A percentile compares a stretch with the other conserved stretches of the same genome.
Conservation (phyloP, 2,329 filamentous ascomycete genomes). For the Fusarium liriodendri region DNA sequence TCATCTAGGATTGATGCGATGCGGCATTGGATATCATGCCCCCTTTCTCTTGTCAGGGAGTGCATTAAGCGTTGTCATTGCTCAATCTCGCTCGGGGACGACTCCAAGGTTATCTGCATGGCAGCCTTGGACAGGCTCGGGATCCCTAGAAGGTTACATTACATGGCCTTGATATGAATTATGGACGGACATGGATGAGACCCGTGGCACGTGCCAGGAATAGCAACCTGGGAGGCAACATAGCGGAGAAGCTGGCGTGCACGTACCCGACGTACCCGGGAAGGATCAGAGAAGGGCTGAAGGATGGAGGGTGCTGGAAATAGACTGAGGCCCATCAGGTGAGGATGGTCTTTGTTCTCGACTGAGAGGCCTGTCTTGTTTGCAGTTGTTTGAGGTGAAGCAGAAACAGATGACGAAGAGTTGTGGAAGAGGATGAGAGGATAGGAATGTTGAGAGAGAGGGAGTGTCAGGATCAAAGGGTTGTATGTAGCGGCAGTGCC, state of each 20-base stretch:
- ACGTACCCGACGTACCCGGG: background rate
- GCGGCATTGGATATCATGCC: background rate
- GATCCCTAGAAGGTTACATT: background rate
- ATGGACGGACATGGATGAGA: background rate
- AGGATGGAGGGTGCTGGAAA: background rate
- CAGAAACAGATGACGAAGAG: background rate
- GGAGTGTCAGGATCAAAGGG: background rate
- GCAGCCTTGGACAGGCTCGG: background rate
- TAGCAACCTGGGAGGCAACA: constrained; percentile 16
- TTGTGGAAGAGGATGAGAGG: background rate
- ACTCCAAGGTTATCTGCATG: constrained; percentile 23
- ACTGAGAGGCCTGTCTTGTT: background rate
- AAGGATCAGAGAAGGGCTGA: constrained; percentile 4
- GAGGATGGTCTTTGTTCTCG: background rate
- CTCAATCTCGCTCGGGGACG: constrained; percentile 28
- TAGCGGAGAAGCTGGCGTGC: constrained; percentile 16
- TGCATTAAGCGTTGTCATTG: background rate
- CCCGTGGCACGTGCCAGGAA: constrained; percentile 13
- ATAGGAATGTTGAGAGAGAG: constrained; percentile 2
- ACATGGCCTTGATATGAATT: background rate
- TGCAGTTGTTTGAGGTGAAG: constrained; percentile 10
- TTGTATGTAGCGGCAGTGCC: background rate
- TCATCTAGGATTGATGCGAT: background rate
- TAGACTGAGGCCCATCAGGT: background rate
- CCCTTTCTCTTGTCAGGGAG: constrained; percentile 6